Percentiles rank a stretch among this genome's conserved stretches.
These are phyloP conservation scores for Wickerhamomyces mucosus DNA, from an alignment of 805 yeast species.

Conservation along the genomic window DNA sequence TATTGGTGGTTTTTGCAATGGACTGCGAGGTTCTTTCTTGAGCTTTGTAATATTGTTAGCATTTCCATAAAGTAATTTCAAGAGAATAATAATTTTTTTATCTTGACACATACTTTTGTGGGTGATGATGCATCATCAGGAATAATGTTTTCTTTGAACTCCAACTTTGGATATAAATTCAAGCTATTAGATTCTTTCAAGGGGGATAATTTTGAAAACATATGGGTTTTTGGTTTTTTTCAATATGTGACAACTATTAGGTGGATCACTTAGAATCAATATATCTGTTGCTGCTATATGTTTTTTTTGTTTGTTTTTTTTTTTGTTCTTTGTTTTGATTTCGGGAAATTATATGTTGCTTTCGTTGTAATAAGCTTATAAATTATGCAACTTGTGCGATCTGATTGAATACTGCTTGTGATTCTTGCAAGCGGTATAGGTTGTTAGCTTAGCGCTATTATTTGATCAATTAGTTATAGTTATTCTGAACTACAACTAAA, in stretches of 20 bases:
- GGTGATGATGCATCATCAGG: constrained; percentile 5
- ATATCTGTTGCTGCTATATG: not conserved
- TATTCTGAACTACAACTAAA: too few relatives aligned
- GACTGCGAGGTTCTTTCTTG: constrained; percentile 2
- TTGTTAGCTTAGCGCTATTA: too few relatives aligned
- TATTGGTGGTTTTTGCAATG: constrained; percentile 13
- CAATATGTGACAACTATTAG: too few relatives aligned
- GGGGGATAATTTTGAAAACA: not conserved
- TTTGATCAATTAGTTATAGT: too few relatives aligned
- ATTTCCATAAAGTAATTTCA: constrained; percentile 9
- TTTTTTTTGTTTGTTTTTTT: constrained; percentile 8
- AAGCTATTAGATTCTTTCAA: not conserved
- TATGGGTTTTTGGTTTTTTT: not conserved
- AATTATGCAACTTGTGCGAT: too few relatives aligned
- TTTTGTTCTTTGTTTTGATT: constrained; percentile 1
- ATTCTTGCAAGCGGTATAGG: too few relatives aligned
- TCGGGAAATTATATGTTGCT: too few relatives aligned
- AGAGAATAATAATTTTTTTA: too few relatives aligned
- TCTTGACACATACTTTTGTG: too few relatives aligned
- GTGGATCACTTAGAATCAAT: too few relatives aligned
- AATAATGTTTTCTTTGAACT: constrained; percentile 6
- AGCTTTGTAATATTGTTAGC: constrained; percentile 11
- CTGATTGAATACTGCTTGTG: too few relatives aligned
- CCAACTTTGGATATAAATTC: not conserved
- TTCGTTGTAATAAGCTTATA: too few relatives aligned